These are phyloP conservation scores for Cyberlindnera suaveolens DNA, from an alignment of 805 yeast genomes.

Conservation along the genomic window DNA sequence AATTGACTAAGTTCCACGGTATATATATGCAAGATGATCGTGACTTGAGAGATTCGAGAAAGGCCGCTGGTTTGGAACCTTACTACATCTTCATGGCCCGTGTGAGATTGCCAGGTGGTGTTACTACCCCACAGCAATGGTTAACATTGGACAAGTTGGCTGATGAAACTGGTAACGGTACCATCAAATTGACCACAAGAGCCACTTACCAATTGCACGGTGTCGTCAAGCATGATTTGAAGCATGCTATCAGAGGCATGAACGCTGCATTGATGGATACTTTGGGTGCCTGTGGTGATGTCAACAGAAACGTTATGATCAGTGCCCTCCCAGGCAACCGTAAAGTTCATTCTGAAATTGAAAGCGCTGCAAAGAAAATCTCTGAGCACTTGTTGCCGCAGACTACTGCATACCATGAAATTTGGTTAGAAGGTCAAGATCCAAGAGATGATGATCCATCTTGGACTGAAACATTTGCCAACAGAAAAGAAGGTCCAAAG, in stretches of 20 bases:
- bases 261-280: conserved; percentile 88
- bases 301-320: conserved; percentile 90
- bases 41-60: conserved; percentile 89
- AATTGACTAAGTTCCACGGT: conserved; percentile 95
- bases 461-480: conserved; percentile 59
- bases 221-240: conserved; percentile 81
- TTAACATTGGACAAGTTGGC: conserved; percentile 77
- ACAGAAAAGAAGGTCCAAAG: conserved; percentile 67
- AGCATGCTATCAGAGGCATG: conserved; percentile 89
- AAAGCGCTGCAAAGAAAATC: conserved; percentile 53
- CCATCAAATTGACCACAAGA: conserved; percentile 90
- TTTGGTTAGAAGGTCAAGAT: conserved; percentile 89
- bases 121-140: conserved; percentile 85
- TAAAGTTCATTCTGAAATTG: conserved; percentile 71
- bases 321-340: conserved; percentile 86
- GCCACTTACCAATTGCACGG: conserved; percentile 97
- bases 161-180: conserved; percentile 81
- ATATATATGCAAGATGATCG: conserved; percentile 98
- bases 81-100: conserved; percentile 97
- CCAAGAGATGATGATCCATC: conserved; percentile 56
- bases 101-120: conserved; percentile 91
- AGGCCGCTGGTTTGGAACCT: conserved; percentile 89
- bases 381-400: conserved; percentile 82
- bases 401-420: conserved; percentile 94
- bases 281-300: conserved; percentile 98